These are phyloP conservation scores for Fraxinus paxiana DNA, from an alignment of 305 asterid genomes.

Conservation along the genomic window DNA sequence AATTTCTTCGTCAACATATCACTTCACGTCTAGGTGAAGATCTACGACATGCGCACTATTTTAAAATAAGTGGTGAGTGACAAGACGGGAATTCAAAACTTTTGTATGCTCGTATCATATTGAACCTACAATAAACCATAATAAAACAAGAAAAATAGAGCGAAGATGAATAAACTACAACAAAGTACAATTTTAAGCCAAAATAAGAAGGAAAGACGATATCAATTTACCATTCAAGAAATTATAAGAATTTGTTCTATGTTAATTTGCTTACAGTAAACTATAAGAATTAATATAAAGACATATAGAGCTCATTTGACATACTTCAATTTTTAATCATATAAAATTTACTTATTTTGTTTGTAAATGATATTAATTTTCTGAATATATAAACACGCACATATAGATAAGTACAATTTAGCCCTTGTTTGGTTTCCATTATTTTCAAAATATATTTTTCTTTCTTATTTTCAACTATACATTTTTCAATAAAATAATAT, in stretches of 20 bases:
- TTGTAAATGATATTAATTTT: neutral
- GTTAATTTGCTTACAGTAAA: neutral
- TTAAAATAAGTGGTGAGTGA: neutral
- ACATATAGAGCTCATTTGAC: neutral
- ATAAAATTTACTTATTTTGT: too few relatives aligned
- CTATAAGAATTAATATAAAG: neutral
- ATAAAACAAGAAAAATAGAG: neutral
- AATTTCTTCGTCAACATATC: neutral
- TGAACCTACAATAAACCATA: neutral
- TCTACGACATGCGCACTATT: neutral
- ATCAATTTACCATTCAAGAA: neutral
- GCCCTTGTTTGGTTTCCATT: too few relatives aligned
- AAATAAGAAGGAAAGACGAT: neutral
- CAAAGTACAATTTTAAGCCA: neutral
- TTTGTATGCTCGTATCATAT: neutral
- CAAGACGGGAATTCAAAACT: neutral
- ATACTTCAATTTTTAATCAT: too few relatives aligned
- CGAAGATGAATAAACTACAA: neutral
- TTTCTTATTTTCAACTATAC: too few relatives aligned
- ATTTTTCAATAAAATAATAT: too few relatives aligned
- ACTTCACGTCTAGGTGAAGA: neutral
- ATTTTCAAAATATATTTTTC: too few relatives aligned
- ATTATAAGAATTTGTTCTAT: neutral
- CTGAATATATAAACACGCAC: neutral
- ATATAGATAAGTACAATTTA: too few relatives aligned